Base-by-base conservation (phyloP, 306 rosid genomes). In the Gynostemma pentaphyllum region DNA sequence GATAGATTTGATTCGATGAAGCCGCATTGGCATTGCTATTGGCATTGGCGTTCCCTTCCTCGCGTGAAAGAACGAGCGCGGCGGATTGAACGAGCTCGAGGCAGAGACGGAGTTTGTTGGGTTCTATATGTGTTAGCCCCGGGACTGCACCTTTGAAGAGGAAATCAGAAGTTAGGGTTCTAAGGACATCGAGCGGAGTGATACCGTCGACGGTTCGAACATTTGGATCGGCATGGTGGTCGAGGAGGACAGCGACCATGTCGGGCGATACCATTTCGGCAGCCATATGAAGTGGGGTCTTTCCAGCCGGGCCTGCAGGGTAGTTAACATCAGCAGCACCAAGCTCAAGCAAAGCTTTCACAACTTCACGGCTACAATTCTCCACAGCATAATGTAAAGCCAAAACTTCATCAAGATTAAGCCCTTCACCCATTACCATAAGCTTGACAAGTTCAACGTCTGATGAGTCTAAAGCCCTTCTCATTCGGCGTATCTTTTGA, bases 341-440 rank as follows among this genome's bases (percentile, higher is more conserved):
- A 0, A 94, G 91, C 51, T 94, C 99, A 0, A 94, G 83, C 63
- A 94, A 55, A 5, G 99, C 99, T 46, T 94, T 94, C 7, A 89
- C 99, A 0, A 94, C 99, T 71, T 94, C 99, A 1, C 99, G 77
- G 79, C 95, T 94, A 47, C 99, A 94, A 72, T 73, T 94, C 77
- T 94, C 94, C 0, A 94, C 99, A 0, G 99, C 94, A 4, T 88
- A 94, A 71, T 86, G 99, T 5, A 94, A 71, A 19, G 99, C 99
- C 18, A 94, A 60, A 2, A 95, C 99, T 9, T 94, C 99, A 15
- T 94, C 99, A 0, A 94, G 89, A 67, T 94, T 94, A 1, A 94
- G 85, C n/a, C 99, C 99, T 73, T 94, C 99, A 0, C 99, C 99
- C 99, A 94, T 94, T 0, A 94, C 97, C 99, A 94, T 94, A 5